Base-by-base conservation (phyloP, 495 filamentous ascomycete species). In the Achaetomiella virescens region DNA sequence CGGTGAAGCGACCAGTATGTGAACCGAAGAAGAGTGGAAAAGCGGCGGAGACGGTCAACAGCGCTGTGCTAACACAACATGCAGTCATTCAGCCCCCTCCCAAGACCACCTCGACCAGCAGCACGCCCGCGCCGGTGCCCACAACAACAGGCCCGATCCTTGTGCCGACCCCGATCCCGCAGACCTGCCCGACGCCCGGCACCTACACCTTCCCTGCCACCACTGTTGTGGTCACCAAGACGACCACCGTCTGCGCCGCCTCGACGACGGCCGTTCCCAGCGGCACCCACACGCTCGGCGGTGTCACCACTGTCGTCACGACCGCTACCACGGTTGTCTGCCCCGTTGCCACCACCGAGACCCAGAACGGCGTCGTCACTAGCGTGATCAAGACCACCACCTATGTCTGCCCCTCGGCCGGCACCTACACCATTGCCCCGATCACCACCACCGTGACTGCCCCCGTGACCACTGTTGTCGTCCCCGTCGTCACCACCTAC, bases 361-460 rank as follows among this genome's bases (percentile, higher is more conserved):
- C 81, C 66, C 72, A 75, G 67, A 78, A 76, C 62, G 78, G 78
- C 62, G 83, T 84, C 37, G 81, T 79, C 42, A 89, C 83, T 75
- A 89, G 79, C 75, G 73, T 88, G 65, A 80, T 87, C 66, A 78
- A 79, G 72, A 84, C 79, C 62, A 87, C 84, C 63, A 87, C 85
- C 64, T 90, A 86, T 70, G 81, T 85, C 63, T 91, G 87, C 85
- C 86, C 89, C 61, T 75, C 75, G 40, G 76, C 88, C 67, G 88
- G 88, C 70, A 90, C 86, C 53, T 91, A 91, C 78, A 90, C 84
- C 67, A 85, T 92, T 63, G 85, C 80, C 61, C 85, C 86, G 22
- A 78, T 77, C 66, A 87, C 85, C 64, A 86, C 83, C 54, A 77
- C 81, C 45, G 72, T 76, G 48, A 63, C 71, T 31, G 72, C 71